Conservation (phyloP, 139 green algal genomes). For the Astrephomene gubernaculifera region DNA sequence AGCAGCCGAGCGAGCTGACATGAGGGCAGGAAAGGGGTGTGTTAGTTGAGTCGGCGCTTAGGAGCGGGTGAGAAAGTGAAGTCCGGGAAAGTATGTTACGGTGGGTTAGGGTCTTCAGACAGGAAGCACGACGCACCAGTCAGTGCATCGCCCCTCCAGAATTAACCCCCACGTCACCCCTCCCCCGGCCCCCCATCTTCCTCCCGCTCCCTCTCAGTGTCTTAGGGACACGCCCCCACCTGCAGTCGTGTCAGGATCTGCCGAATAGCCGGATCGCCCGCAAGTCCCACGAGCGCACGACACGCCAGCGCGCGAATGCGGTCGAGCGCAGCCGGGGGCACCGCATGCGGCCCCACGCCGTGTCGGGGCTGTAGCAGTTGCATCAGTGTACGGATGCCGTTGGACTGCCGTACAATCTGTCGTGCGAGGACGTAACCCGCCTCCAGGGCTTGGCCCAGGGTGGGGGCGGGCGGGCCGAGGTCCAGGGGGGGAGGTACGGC, state of each 20-base stretch:
- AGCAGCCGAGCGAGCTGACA: slow-evolving; percentile 70
- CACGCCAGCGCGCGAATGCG: slow-evolving; percentile 64
- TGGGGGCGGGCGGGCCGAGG: slow-evolving; percentile 31
- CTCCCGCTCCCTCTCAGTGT: too few species aligned
- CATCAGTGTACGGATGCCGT: slow-evolving; percentile 72
- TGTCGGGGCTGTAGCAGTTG: slow-evolving; percentile 59
- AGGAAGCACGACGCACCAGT: too few species aligned
- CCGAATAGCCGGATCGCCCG: slow-evolving; percentile 66
- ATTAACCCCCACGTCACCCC: too few species aligned
- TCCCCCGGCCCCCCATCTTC: too few species aligned
- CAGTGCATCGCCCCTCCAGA: too few species aligned
- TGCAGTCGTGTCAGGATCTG: slow-evolving; percentile 82
- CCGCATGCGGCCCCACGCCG: slow-evolving; percentile 1
- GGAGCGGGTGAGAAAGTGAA: too few species aligned
- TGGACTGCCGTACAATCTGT: slow-evolving; percentile 60
- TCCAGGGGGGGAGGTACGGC: slow-evolving; percentile 45
- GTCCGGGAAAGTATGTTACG: too few species aligned
- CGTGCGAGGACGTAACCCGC: slow-evolving; percentile 57
- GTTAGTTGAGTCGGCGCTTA: too few species aligned
- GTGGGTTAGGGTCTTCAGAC: too few species aligned
- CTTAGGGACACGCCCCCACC: slow-evolving; percentile 45
- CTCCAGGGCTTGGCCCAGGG: slow-evolving; percentile 53
- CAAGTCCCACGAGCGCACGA: slow-evolving; percentile 64
- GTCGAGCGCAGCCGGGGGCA: slow-evolving; percentile 15
- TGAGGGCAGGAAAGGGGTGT: too few species aligned